A percentile compares a stretch with the other conserved stretches of the same genome.
Evolutionary conservation across 768 basidiomycete genomes (phyloP).

Genomic region (Russula sp.): DNA sequence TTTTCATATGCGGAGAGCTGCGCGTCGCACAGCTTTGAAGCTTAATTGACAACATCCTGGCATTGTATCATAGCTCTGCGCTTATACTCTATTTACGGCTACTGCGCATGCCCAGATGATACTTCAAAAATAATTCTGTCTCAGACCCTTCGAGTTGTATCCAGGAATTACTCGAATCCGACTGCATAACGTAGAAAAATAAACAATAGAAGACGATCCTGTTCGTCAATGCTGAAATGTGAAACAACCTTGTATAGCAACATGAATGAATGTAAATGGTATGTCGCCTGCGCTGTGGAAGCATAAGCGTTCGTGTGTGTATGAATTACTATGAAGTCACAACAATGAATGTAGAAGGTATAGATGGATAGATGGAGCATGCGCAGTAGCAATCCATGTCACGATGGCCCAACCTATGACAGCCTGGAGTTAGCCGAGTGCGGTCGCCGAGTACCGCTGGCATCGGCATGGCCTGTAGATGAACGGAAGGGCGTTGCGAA

Average conservation of each 20-base stretch:
- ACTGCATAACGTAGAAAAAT: constrained; percentile 7
- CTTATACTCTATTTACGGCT: neutral
- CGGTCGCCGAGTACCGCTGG: constrained; percentile 15
- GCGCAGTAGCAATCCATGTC: neutral
- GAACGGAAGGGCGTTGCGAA: constrained; percentile 4
- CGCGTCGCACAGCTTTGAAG: constrained; percentile 28
- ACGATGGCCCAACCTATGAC: constrained; percentile 7
- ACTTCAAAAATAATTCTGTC: neutral
- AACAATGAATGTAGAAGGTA: constrained; percentile 1
- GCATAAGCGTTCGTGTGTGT: neutral
- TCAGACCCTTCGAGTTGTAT: neutral
- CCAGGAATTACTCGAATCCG: neutral
- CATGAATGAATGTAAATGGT: constrained; percentile 13
- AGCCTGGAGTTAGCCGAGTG: constrained; percentile 11
- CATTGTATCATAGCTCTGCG: neutral
- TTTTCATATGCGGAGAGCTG: constrained; percentile 42
- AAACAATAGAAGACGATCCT: neutral
- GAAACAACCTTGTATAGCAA: constrained; percentile 25
- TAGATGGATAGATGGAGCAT: constrained; percentile 19
- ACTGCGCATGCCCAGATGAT: neutral
- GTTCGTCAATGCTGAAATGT: constrained; percentile 25
- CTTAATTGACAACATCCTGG: neutral
- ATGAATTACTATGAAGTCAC: constrained; percentile 3
- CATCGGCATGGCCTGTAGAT: constrained; percentile 3
- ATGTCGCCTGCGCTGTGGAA: neutral